Evolutionary conservation across 2,329 filamentous ascomycete genomes (phyloP), one percentile per base, ranked within the genome.

Genomic region (Monilinia vaccinii-corymbosi): DNA sequence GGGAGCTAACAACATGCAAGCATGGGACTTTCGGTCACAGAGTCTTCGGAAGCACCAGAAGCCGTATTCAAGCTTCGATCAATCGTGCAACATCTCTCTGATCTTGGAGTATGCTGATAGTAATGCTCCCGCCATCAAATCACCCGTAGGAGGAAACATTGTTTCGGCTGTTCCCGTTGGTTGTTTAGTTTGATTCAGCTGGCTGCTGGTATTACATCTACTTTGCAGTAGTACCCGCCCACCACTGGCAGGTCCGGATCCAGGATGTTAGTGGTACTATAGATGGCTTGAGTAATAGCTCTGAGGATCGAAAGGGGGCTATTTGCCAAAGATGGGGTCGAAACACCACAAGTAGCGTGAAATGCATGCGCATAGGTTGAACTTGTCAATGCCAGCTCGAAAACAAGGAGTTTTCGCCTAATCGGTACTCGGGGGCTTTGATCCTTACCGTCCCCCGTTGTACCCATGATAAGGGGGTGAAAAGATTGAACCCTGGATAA

Each of bases 11-110:
- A 32, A 53, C 16, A 32, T 44, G 38, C 13, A 53, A 53, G 25
- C 50, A 38, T 42, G 32, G 11, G 11, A 31, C 31, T 44, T 28
- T 44, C 38, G 16, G 8, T 44, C 50, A 18, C 38, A 14, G 25
- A 53, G 10, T 18, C 62, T 60, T 44, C 56, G 62, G 40, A 44
- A 23, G 25, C 32, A 53, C 38, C 50, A 53, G 25, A 31, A 53
- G 38, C 25, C 25, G 38, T 53, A 21, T 44, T 32, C 25, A 44
- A 16, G 28, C 25, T 40, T 53, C 50, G n/a, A 44, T 53, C 36
- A 53, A 42, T 44, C 21, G 50, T 44, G 50, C 32, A 16, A 44
- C 38, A 44, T 32, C 23, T 44, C 21, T 21, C 36, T 53, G 38
- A 31, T 32, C 36, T 18, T 42, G 50, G 21, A 44, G 3, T 23